Conservation (phyloP, 2,329 filamentous ascomycete species). For the Talaromyces islandicus region DNA sequence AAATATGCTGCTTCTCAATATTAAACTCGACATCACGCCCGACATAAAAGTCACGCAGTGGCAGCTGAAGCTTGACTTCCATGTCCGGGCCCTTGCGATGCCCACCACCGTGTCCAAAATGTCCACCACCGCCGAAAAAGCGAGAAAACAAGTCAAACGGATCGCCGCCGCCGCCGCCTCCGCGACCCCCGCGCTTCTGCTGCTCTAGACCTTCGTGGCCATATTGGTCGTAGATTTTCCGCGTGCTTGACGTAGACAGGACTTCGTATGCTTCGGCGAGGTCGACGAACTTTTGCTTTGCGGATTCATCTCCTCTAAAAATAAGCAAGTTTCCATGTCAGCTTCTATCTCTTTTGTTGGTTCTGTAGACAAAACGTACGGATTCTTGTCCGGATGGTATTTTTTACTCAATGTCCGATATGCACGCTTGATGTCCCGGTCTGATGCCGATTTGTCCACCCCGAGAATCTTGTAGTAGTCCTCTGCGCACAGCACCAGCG, state of each 20-base stretch:
- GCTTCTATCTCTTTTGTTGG: not conserved
- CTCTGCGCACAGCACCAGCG: conserved; percentile 36
- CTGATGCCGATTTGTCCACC: conserved; percentile 69
- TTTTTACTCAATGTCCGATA: conserved; percentile 92
- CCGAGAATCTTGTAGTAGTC: conserved; percentile 66
- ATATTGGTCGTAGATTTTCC: conserved; percentile 84
- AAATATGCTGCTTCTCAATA: conserved; percentile 92
- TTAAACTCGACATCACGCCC: conserved; percentile 80
- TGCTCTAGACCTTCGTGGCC: conserved; percentile 87
- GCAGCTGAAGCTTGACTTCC: conserved; percentile 74
- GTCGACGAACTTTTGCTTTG: conserved; percentile 86
- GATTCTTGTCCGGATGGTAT: conserved; percentile 96
- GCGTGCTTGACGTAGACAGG: conserved; percentile 70
- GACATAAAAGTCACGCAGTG: conserved; percentile 88
- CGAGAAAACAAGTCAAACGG: conserved; percentile 94
- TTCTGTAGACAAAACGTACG: conserved; percentile 52
- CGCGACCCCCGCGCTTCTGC: conserved; percentile 61
- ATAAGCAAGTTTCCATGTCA: not conserved
- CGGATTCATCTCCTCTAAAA: conserved; percentile 65
- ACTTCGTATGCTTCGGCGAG: conserved; percentile 94
- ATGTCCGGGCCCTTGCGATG: conserved; percentile 81
- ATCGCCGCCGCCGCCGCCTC: conserved; percentile 55
- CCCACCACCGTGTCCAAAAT: conserved; percentile 66
- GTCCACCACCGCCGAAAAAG: conserved; percentile 90
- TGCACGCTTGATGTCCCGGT: conserved; percentile 86